A percentile compares a stretch with the other conserved stretches of the same genome.
Conservation (phyloP, 2,329 filamentous ascomycete genomes). For the Orbilia javanica region DNA sequence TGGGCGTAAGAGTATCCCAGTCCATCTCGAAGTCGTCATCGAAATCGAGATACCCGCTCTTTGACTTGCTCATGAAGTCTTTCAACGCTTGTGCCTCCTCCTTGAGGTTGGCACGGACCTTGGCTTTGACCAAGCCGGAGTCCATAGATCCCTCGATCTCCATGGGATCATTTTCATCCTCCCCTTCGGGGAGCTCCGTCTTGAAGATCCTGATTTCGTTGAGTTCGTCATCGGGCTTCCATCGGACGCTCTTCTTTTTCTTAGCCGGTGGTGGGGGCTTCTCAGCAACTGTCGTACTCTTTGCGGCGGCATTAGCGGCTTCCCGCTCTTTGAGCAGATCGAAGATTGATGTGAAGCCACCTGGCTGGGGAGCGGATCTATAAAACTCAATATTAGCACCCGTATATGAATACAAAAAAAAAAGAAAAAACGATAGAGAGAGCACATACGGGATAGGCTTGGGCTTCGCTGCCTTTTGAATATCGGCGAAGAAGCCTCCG, state of each 20-base stretch:
- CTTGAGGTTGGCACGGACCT: constrained; percentile 51
- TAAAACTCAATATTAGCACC: not conserved
- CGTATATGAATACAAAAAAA: not conserved
- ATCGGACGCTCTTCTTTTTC: constrained; percentile 57
- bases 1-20: constrained; percentile 39
- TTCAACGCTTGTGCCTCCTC: constrained; percentile 52
- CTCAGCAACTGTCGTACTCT: constrained; percentile 37
- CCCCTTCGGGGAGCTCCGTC: constrained; percentile 54
- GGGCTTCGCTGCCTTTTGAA: constrained; percentile 54
- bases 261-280: constrained; percentile 46
- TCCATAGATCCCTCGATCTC: constrained; percentile 54
- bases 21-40: constrained; percentile 57
- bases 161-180: constrained; percentile 52
- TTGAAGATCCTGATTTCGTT: constrained; percentile 52
- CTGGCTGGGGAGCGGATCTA: constrained; percentile 48
- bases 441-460: constrained; percentile 45
- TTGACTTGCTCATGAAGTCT: constrained; percentile 16
- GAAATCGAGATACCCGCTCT: constrained; percentile 46
- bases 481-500: constrained; percentile 55
- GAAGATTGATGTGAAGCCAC: constrained; percentile 55
- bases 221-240: constrained; percentile 51
- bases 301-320: constrained; percentile 50
- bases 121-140: constrained; percentile 45
- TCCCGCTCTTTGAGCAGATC: constrained; percentile 55
- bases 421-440: too few species aligned